Conservation (phyloP, 495 filamentous ascomycete genomes). For the Neurospora intermedia region DNA sequence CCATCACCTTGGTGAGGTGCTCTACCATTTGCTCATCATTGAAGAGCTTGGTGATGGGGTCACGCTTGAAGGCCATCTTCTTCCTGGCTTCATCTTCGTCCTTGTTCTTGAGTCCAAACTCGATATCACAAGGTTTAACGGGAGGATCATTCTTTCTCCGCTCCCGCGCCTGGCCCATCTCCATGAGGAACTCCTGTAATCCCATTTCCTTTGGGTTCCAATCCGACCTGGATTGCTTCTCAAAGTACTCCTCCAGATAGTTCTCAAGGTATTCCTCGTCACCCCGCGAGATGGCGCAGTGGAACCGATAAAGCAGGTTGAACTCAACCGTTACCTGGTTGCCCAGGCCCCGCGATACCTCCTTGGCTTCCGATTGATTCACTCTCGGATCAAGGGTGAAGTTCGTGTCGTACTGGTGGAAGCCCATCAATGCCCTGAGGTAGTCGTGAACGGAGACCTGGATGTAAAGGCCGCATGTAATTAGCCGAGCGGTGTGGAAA, state of each 20-base stretch:
- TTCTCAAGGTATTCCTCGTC: conserved; percentile 54
- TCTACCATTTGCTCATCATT: conserved; percentile 51
- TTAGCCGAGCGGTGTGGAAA: conserved; percentile 66
- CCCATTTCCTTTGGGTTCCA: conserved; percentile 46
- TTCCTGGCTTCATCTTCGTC: conserved; percentile 36
- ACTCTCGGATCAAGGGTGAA: conserved; percentile 69
- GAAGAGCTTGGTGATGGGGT: conserved; percentile 40
- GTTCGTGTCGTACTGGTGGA: conserved; percentile 63
- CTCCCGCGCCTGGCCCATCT: conserved; percentile 43
- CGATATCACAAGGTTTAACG: conserved; percentile 46
- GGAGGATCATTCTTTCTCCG: conserved; percentile 42
- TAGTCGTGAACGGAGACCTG: conserved; percentile 74
- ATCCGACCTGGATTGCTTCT: conserved; percentile 27
- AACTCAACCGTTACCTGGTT: conserved; percentile 76
- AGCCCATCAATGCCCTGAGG: conserved; percentile 66
- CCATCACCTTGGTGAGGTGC: conserved; percentile 51
- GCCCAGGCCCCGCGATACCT: conserved; percentile 57
- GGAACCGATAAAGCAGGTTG: conserved; percentile 64
- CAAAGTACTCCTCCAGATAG: conserved; percentile 45
- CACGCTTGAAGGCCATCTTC: conserved; percentile 47
- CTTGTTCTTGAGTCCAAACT: conserved; percentile 48
- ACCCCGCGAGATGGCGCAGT: conserved; percentile 52
- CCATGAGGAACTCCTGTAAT: conserved; percentile 44
- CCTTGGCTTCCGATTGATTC: conserved; percentile 39
- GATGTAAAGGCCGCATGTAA: conserved; percentile 71